Evolutionary conservation across 1,139 yeast species (phyloP).

Genomic region (Lodderomyces orthopsilosis): DNA sequence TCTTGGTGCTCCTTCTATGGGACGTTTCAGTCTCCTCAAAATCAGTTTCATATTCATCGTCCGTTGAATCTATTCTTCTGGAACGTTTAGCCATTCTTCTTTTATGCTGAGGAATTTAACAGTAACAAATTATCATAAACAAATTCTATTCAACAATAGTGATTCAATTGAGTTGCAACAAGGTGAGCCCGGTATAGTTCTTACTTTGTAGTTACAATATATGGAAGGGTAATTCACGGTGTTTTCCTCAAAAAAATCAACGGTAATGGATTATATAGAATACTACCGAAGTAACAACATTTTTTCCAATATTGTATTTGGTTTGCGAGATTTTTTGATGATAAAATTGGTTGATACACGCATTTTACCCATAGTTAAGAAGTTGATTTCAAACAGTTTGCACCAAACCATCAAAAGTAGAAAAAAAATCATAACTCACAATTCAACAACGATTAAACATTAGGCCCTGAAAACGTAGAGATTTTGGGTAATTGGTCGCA

Average conservation of each 20-base stretch:
- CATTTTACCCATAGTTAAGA: not conserved
- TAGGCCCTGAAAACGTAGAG: not conserved
- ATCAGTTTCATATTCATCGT: not conserved
- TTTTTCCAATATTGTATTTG: not conserved
- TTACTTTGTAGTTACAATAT: not conserved
- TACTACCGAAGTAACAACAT: not conserved
- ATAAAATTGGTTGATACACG: not conserved
- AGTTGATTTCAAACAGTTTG: not conserved
- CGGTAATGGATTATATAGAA: not conserved
- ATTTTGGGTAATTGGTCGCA: no score
- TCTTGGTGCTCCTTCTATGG: constrained; percentile 16
- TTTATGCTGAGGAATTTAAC: not conserved
- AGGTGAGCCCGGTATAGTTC: not conserved
- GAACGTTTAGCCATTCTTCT: constrained; percentile 1
- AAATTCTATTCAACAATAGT: not conserved
- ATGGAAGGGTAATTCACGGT: not conserved
- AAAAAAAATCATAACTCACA: not conserved
- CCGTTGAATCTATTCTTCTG: constrained; percentile 1
- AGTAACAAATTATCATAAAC: not conserved
- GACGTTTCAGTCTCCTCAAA: constrained; percentile 5
- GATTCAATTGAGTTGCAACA: not conserved
- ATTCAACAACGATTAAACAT: not conserved
- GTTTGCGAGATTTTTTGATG: not conserved
- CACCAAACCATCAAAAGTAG: not conserved
- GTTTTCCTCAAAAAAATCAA: not conserved